Percentiles rank a stretch among this genome's conserved stretches.
Evolutionary conservation across 2,329 filamentous ascomycete genomes (phyloP).

Genomic region (Rutstroemia sp.): DNA sequence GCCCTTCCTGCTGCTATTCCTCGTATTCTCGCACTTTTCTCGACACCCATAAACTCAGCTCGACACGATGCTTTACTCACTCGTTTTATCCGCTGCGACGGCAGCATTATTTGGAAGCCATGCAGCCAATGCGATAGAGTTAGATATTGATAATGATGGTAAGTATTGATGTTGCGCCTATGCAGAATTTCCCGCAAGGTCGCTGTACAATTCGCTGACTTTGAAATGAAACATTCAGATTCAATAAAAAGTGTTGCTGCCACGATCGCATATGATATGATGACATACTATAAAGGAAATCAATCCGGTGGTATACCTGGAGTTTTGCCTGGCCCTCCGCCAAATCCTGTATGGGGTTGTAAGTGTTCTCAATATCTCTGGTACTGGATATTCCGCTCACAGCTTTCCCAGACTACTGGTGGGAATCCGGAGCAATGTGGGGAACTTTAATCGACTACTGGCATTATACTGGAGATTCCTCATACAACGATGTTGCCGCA

Average conservation of each 20-base stretch:
- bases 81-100: conserved; percentile 19
- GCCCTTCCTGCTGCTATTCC: background rate
- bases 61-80: conserved; percentile 18
- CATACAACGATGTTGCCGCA: conserved; percentile 47
- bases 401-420: conserved; percentile 42
- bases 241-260: conserved; percentile 28
- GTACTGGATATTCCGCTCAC: background rate
- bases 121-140: conserved; percentile 29
- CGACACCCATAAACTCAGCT: background rate
- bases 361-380: conserved; percentile 14
- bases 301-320: conserved; percentile 38
- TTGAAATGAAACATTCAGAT: conserved; percentile 29
- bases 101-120: conserved; percentile 19
- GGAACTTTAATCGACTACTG: conserved; percentile 54
- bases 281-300: conserved; percentile 36
- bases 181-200: background rate
- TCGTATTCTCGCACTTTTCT: background rate
- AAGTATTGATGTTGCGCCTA: background rate
- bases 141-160: conserved; percentile 25
- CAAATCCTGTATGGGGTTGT: conserved; percentile 27
- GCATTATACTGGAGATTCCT: conserved; percentile 51
- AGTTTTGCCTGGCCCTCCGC: conserved; percentile 40
- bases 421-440: conserved; percentile 56
- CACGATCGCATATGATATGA: conserved; percentile 30
- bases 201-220: background rate